Conservation (phyloP, 495 filamentous ascomycete genomes). For the Xanthoparmelia taractica region DNA sequence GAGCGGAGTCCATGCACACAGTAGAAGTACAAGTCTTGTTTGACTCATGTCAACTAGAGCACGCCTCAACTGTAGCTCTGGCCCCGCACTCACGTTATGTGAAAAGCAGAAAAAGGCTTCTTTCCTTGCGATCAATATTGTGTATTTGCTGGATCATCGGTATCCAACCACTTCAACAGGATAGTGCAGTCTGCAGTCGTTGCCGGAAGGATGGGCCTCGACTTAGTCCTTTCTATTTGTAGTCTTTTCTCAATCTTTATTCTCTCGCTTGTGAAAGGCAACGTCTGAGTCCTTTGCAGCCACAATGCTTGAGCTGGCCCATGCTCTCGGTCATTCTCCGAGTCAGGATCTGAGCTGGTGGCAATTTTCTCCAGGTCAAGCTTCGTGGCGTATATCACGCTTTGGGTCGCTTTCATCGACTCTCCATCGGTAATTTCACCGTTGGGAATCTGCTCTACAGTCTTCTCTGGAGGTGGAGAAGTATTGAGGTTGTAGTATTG, state of each 20-base stretch:
- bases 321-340: conserved; percentile 21
- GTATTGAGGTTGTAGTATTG: neutral
- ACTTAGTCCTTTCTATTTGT: neutral
- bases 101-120: conserved; percentile 31
- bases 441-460: conserved; percentile 24
- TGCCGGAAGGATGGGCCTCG: conserved; percentile 5
- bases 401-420: neutral
- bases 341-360: conserved; percentile 24
- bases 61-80: conserved; percentile 1
- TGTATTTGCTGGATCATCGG: conserved; percentile 35
- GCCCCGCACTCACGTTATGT: conserved; percentile 20
- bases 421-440: neutral
- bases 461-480: conserved; percentile 1
- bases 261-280: conserved; percentile 6
- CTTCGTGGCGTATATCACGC: conserved; percentile 5
- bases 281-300: conserved; percentile 11
- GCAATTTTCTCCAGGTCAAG: conserved; percentile 22
- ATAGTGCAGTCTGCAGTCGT: conserved; percentile 18
- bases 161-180: conserved; percentile 26
- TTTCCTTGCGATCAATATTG: conserved; percentile 35
- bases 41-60: neutral
- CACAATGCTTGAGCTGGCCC: conserved; percentile 10
- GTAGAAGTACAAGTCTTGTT: conserved; percentile 33
- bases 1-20: conserved; percentile 30
- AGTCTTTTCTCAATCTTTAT: conserved; percentile 23